phyloP scores from a whole-genome alignment of 768 basidiomycete genomes.

The Sutorius australiensis region DNA sequence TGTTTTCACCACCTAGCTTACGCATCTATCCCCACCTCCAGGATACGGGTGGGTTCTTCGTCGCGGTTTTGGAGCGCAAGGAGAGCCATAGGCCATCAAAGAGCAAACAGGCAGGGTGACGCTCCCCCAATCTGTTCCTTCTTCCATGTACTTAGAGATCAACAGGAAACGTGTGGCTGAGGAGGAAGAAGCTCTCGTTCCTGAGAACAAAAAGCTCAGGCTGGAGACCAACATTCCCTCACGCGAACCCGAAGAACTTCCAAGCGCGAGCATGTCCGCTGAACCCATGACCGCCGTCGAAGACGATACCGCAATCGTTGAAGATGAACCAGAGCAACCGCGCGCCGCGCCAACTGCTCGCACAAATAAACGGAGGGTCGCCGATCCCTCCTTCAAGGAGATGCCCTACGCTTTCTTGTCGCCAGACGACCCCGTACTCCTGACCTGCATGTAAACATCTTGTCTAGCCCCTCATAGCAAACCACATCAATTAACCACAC shows the following conservation, averaged over 20 bases:
- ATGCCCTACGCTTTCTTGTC: constrained; percentile 85
- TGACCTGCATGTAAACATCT: constrained; percentile 66
- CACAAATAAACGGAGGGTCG: constrained; percentile 13
- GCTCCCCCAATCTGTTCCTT: not conserved
- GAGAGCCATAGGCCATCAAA: constrained; percentile 2
- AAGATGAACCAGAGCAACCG: constrained; percentile 3
- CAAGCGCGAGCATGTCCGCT: constrained; percentile 2
- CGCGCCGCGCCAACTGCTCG: not conserved
- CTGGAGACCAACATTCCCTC: constrained; percentile 28
- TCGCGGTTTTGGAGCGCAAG: constrained; percentile 77
- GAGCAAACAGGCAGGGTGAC: constrained; percentile 16
- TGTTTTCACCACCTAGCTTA: constrained; percentile 45
- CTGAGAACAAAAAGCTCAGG: constrained; percentile 51
- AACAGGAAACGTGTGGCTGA: constrained; percentile 47
- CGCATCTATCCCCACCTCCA: constrained; percentile 94
- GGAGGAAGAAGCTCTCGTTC: constrained; percentile 35
- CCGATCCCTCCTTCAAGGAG: constrained; percentile 65
- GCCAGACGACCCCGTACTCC: constrained; percentile 64
- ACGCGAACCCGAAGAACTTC: constrained; percentile 2
- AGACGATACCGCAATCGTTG: not conserved
- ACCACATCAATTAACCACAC: not conserved
- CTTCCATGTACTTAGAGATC: not conserved
- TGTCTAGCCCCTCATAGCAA: not conserved
- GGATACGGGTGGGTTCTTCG: constrained; percentile 96
- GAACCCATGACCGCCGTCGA: constrained; percentile 3